Conservation (phyloP, 2,329 filamentous ascomycete genomes). For the Drechslerella stenobrocha region DNA sequence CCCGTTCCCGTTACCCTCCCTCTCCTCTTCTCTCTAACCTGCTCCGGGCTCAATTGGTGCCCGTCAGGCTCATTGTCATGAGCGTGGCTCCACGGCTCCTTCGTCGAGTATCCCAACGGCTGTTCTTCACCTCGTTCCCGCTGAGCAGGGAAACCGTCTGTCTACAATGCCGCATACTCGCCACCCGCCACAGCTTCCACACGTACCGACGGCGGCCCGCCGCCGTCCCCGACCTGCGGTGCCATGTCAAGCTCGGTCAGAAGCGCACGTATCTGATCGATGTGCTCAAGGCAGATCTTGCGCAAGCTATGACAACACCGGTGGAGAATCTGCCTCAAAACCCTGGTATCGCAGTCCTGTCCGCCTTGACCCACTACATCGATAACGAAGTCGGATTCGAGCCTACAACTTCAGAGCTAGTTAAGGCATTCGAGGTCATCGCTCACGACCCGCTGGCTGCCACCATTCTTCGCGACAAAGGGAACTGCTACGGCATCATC, state of each 20-base stretch:
- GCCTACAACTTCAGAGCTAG: constrained; percentile 32
- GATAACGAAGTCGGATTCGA: constrained; percentile 31
- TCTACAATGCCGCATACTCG: constrained; percentile 38
- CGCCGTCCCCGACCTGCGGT: constrained; percentile 1
- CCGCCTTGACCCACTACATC: constrained; percentile 28
- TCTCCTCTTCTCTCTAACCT: not conserved
- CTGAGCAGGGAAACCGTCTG: constrained; percentile 30
- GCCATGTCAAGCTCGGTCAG: constrained; percentile 15
- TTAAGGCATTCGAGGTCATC: constrained; percentile 35
- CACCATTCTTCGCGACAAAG: constrained; percentile 29
- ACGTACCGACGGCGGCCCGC: constrained; percentile 34
- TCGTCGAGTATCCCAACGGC: constrained; percentile 37
- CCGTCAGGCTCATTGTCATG: constrained; percentile 36
- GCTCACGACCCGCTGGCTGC: constrained; percentile 9
- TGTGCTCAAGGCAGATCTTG: constrained; percentile 28
- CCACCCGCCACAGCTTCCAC: constrained; percentile 32
- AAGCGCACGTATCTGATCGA: constrained; percentile 36
- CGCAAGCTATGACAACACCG: constrained; percentile 18
- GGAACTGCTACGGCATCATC: constrained; percentile 36
- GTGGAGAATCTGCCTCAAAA: constrained; percentile 39
- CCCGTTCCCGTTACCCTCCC: constrained; percentile 1
- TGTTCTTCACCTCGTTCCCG: constrained; percentile 13
- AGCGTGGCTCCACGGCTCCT: constrained; percentile 46
- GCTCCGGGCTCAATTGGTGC: constrained; percentile 13
- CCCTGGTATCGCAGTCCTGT: constrained; percentile 32